phyloP scores from a whole-genome alignment of 2,329 filamentous ascomycete genomes.

The Pseudogymnoascus verrucosus region DNA sequence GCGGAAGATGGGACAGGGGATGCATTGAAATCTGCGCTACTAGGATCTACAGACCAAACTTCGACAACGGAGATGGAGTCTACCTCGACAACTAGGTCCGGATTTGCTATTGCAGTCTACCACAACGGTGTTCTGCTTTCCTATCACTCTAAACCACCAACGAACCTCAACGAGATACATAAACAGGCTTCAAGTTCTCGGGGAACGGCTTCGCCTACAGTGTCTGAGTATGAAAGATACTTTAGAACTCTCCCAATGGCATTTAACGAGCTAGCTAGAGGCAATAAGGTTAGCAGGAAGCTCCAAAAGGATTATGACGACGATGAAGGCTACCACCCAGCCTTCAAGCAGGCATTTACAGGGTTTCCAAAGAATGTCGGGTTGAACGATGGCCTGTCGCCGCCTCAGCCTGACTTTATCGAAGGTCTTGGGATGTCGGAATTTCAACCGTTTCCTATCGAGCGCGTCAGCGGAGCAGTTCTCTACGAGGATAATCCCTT shows the following conservation, averaged over 20 bases:
- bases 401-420: conserved; percentile 25
- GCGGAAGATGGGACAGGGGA: neutral
- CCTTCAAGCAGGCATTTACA: neutral
- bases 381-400: conserved; percentile 24
- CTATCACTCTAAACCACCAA: neutral
- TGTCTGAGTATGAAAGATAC: neutral
- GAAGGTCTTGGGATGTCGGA: conserved; percentile 19
- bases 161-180: neutral
- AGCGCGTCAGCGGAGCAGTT: neutral
- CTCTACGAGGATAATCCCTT: neutral
- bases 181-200: neutral
- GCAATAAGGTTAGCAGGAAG: neutral
- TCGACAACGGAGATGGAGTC: neutral
- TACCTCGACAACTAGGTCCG: neutral
- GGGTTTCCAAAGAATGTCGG: conserved; percentile 21
- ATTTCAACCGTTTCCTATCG: conserved; percentile 15
- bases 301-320: neutral
- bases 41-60: neutral
- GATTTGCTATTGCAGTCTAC: neutral
- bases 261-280: neutral
- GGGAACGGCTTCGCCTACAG: neutral
- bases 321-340: neutral
- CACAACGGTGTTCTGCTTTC: neutral
- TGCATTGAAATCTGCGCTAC: neutral
- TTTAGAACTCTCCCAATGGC: neutral